phyloP scores from a whole-genome alignment of 345 rosid species.

The rapeseed (Brassica napus) region DNA sequence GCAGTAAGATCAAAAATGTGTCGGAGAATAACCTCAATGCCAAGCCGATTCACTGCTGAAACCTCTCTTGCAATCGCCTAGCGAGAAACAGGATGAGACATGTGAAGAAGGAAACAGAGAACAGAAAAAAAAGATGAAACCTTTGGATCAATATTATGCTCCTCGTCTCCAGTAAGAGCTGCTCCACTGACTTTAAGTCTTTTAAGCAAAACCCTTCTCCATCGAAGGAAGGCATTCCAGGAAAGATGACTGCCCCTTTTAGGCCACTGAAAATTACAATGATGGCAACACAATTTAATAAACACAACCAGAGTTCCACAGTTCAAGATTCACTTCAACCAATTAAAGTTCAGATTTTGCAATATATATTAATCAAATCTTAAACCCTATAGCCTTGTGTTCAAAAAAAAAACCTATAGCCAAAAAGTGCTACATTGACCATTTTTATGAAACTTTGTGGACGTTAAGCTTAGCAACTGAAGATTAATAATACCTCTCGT shows the following conservation, averaged over 20 bases:
- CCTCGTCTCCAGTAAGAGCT: slow-evolving; percentile 45
- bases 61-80: slow-evolving; percentile 94
- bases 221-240: slow-evolving; percentile 57
- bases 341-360: neutral
- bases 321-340: neutral
- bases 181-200: slow-evolving; percentile 29
- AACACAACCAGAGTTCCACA: neutral
- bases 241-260: neutral
- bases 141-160: slow-evolving; percentile 76
- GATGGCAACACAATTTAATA: no score
- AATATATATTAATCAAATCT: neutral
- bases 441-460: no score
- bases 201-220: slow-evolving; percentile 96
- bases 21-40: slow-evolving; percentile 62
- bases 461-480: no score
- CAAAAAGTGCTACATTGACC: no score
- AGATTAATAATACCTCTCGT: no score
- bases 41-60: slow-evolving; percentile 83
- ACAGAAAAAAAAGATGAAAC: slow-evolving; percentile 37
- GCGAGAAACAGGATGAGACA: slow-evolving; percentile 23
- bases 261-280: neutral
- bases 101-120: neutral
- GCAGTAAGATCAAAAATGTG: neutral
- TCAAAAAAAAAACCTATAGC: no score
- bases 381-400: no score